Evolutionary conservation across 768 basidiomycete species (phyloP), one percentile per base, ranked within the genome.

Genomic region (Megacollybia marginata): DNA sequence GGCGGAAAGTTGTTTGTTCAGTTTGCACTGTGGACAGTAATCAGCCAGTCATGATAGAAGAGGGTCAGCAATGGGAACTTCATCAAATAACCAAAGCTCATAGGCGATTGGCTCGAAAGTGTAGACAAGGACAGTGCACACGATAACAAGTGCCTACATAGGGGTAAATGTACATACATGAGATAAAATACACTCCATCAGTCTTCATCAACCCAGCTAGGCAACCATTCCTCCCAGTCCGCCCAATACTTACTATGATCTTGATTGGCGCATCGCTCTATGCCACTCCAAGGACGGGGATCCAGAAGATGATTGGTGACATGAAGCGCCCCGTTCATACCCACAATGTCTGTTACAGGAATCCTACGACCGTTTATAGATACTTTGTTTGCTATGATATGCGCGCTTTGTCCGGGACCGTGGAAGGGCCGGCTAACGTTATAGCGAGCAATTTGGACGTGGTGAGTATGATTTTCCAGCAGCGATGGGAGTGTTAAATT

Each of bases 41-140:
- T 18, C 69, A 72, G 20, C 89, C 89, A 12, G 76, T 87, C 71
- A 77, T 92, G 65, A 76, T 88, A 12, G 74, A 78, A 52, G 71
- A 74, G 58, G 72, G 70, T 11, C 48, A 55, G 28, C 68, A 73
- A 53, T 85, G 85, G 81, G 68, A 72, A 2, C 64, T 62, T 1
- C 89, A 92, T 60, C 62, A 69, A 33, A 65, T 65, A n/a, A 80
- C 79, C 7, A 76, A 78, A 15, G 44, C 62, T 9, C 88, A 90
- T 60, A 72, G 70, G 55, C 68, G 72, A n/a, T 62, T 76, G 36
- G 66, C 67, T 12, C 38, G 38, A 8, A 28, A 28, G 23, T 3
- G 6, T 6, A 6, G 6, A 28, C 23, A 28, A 28, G 23, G 6
- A 28, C 6, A 28, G 23, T 28, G 6, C 23, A 28, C 6, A 28